A percentile compares a stretch with the other conserved stretches of the same genome.
Conservation (phyloP, 495 filamentous ascomycete genomes). For the Aspergillus sclerotioniger region DNA sequence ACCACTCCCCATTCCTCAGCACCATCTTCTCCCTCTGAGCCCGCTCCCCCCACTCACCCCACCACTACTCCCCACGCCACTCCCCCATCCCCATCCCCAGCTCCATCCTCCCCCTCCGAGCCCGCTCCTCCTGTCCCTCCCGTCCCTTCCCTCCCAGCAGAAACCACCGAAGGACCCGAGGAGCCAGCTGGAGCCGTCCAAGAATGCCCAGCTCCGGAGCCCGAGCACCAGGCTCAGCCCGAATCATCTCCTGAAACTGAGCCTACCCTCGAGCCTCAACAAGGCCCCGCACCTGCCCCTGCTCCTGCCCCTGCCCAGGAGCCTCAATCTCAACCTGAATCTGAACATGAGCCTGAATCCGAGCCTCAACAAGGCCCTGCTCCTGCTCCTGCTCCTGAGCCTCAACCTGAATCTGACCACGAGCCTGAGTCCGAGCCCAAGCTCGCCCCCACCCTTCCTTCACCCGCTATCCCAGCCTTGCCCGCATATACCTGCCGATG, state of each 20-base stretch:
- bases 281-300: conserved; percentile 3
- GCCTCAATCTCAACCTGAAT: background rate
- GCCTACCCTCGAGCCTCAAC: background rate
- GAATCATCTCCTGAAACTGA: conserved; percentile 9
- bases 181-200: conserved; percentile 4
- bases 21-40: conserved; percentile 6
- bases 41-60: conserved; percentile 11
- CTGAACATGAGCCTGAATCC: conserved; percentile 2
- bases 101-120: conserved; percentile 4
- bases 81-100: conserved; percentile 5
- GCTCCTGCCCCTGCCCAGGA: background rate
- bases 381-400: background rate
- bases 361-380: background rate
- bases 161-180: conserved; percentile 18
- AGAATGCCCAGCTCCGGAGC: conserved; percentile 7
- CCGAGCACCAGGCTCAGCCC: conserved; percentile 10
- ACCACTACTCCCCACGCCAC: conserved; percentile 12
- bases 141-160: conserved; percentile 16
- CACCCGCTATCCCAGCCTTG: background rate
- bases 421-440: background rate
- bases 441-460: background rate
- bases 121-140: conserved; percentile 17
- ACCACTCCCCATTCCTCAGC: conserved; percentile 19
- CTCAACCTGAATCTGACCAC: background rate
- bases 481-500: conserved; percentile 12